A percentile compares a stretch with the other conserved stretches of the same genome.
phyloP scores from a whole-genome alignment of 441 rosid species.

The Kokia cookei region DNA sequence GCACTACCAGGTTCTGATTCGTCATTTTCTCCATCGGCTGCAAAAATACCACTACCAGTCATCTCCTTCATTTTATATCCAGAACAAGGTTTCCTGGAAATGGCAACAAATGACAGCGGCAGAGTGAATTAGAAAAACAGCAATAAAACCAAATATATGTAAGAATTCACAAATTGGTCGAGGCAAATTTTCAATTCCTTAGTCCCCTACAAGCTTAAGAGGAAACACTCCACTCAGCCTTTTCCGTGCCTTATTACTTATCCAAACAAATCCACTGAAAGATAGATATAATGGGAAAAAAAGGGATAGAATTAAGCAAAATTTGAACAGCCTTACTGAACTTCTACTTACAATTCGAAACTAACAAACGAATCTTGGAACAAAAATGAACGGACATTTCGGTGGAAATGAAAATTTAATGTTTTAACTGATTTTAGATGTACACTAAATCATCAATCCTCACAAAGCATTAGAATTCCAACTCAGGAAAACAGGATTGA shows the following conservation, averaged over 20 bases:
- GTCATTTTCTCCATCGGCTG: conserved; percentile 52
- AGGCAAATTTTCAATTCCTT: background rate
- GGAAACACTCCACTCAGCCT: no score
- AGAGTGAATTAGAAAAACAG: background rate
- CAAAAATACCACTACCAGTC: conserved; percentile 90
- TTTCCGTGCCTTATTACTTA: background rate
- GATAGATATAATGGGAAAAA: background rate
- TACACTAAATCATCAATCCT: background rate
- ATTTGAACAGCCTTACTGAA: background rate
- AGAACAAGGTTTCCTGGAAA: conserved; percentile 87
- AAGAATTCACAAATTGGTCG: background rate
- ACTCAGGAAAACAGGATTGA: background rate
- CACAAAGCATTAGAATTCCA: background rate
- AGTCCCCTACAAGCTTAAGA: background rate
- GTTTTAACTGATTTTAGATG: background rate
- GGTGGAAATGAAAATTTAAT: background rate
- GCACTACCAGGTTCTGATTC: conserved; percentile 41
- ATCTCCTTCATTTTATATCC: conserved; percentile 94
- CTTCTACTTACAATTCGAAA: background rate
- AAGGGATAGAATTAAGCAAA: background rate
- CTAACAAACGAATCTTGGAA: background rate
- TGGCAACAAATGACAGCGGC: background rate
- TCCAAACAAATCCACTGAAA: background rate
- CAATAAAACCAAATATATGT: background rate
- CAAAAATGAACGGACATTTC: background rate